Conservation (phyloP, 305 asterid species). For the Lippia alba region DNA sequence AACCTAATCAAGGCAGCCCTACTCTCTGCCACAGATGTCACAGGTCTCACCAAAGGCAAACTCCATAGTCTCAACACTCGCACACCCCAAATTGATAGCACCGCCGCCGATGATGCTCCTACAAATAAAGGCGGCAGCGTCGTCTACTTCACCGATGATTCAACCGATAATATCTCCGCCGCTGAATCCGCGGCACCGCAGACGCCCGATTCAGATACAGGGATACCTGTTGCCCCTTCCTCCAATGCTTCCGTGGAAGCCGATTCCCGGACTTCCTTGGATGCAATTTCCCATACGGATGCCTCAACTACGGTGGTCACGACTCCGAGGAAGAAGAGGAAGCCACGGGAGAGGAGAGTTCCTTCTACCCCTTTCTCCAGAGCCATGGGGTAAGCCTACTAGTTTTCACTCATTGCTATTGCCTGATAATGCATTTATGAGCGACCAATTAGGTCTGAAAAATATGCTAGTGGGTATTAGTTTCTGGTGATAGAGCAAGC, state of each 20-base stretch:
- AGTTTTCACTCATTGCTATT: background rate
- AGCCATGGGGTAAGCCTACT: slow-evolving; percentile 69
- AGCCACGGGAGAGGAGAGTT: slow-evolving; percentile 88
- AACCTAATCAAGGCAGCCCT: slow-evolving; percentile 57
- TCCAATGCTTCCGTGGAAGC: slow-evolving; percentile 25
- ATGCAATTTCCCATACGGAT: slow-evolving; percentile 16
- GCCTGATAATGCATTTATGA: background rate
- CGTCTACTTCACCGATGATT: slow-evolving; percentile 46
- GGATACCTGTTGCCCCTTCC: slow-evolving; percentile 5
- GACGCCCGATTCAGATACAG: slow-evolving; percentile 27
- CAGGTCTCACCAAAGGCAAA: slow-evolving; percentile 81
- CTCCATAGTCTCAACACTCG: slow-evolving; percentile 43
- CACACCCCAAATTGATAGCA: slow-evolving; percentile 19
- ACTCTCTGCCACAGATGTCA: slow-evolving; percentile 70
- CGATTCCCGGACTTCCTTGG: slow-evolving; percentile 1
- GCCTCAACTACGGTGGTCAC: slow-evolving; percentile 31
- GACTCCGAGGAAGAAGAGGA: slow-evolving; percentile 53
- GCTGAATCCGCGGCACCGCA: slow-evolving; percentile 21
- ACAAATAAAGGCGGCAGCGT: slow-evolving; percentile 36
- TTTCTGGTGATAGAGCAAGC: background rate
- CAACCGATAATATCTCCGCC: slow-evolving; percentile 15
- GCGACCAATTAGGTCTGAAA: background rate
- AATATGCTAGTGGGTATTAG: slow-evolving; percentile 6
- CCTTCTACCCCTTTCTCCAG: slow-evolving; percentile 91
- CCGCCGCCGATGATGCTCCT: slow-evolving; percentile 9